These are phyloP conservation scores for Thermothielavioides terrestris DNA, from an alignment of 495 filamentous ascomycete genomes.

Conservation along the genomic window DNA sequence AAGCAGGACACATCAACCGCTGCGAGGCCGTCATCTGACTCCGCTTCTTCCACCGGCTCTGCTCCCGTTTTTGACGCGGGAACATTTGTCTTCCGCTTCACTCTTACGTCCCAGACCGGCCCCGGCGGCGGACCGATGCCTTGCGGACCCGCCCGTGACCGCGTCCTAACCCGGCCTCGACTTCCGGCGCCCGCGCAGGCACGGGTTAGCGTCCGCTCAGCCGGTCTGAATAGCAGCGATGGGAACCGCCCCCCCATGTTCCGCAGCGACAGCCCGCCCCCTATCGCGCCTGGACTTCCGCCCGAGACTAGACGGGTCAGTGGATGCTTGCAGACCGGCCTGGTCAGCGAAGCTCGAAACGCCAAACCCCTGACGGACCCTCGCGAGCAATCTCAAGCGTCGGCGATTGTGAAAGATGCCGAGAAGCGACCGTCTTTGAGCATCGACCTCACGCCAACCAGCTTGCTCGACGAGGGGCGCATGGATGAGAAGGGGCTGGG, in stretches of 20 bases:
- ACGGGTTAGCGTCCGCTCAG: slow-evolving; percentile 36
- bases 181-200: slow-evolving; percentile 65
- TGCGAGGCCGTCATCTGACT: slow-evolving; percentile 28
- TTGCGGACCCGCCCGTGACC: slow-evolving; percentile 26
- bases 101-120: slow-evolving; percentile 25
- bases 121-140: slow-evolving; percentile 17
- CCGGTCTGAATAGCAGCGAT: background rate
- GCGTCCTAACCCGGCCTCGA: slow-evolving; percentile 57
- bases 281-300: slow-evolving; percentile 30
- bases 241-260: background rate
- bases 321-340: slow-evolving; percentile 34
- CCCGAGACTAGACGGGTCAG: slow-evolving; percentile 38
- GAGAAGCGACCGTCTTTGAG: slow-evolving; percentile 17
- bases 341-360: slow-evolving; percentile 39
- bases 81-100: slow-evolving; percentile 40
- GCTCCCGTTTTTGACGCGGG: slow-evolving; percentile 35
- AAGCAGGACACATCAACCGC: slow-evolving; percentile 16
- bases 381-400: slow-evolving; percentile 5
- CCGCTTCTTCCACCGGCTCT: slow-evolving; percentile 34
- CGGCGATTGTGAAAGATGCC: background rate
- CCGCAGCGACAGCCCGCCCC: slow-evolving; percentile 31
- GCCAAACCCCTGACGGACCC: slow-evolving; percentile 23
- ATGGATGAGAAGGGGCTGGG: slow-evolving; percentile 2
- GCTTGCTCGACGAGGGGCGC: slow-evolving; percentile 2
- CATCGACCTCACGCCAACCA: slow-evolving; percentile 9